These are phyloP conservation scores for Pelargonium citronellum DNA, from an alignment of 441 rosid genomes.

Conservation along the genomic window DNA sequence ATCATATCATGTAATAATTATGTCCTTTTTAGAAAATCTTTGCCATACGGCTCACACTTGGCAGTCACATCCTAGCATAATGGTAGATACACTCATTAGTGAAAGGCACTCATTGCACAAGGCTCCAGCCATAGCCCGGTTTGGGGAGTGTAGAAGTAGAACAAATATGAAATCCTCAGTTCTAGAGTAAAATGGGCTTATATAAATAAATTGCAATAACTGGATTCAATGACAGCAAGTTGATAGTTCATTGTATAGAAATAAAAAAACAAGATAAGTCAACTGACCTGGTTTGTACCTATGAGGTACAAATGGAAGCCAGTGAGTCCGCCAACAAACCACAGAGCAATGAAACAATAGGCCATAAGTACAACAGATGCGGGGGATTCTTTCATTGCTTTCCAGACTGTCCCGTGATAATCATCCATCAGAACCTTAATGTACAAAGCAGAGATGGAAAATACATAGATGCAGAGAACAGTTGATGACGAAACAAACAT, in stretches of 20 bases:
- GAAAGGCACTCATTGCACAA: too few species aligned
- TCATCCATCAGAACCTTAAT: conserved; percentile 77
- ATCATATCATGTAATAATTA: too few species aligned
- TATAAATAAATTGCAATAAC: conserved; percentile 2
- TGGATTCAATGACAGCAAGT: conserved; percentile 8
- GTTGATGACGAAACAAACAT: conserved; percentile 87
- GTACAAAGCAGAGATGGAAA: conserved; percentile 74
- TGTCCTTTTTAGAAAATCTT: too few species aligned
- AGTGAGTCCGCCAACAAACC: conserved; percentile 97
- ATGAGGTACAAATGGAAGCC: conserved; percentile 91
- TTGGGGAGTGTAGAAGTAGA: too few species aligned
- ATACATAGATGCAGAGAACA: conserved; percentile 82
- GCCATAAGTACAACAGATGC: conserved; percentile 71
- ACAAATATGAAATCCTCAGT: neutral
- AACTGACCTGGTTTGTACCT: conserved; percentile 76
- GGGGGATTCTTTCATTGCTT: conserved; percentile 83
- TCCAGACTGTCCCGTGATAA: conserved; percentile 64
- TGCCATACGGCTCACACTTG: too few species aligned
- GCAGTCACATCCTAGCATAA: too few species aligned
- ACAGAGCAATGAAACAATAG: conserved; percentile 73
- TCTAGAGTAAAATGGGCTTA: neutral
- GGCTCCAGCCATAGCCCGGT: too few species aligned
- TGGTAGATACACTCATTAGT: too few species aligned
- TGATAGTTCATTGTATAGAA: neutral
- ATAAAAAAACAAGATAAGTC: neutral